These are phyloP conservation scores for Flaveria trinervia DNA, from an alignment of 129 eudicot genomes.

Conservation along the genomic window DNA sequence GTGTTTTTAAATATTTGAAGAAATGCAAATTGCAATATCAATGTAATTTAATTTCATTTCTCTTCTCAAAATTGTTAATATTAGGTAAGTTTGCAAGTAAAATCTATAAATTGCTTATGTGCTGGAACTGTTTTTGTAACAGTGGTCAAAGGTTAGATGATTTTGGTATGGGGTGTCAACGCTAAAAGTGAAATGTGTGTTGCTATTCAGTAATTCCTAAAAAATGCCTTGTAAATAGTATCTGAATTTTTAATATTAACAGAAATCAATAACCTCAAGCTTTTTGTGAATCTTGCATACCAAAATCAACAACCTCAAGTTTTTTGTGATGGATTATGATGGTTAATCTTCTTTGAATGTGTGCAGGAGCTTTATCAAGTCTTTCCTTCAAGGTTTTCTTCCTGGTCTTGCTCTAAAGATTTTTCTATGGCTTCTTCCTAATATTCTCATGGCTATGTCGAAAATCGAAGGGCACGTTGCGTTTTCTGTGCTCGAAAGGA, in stretches of 20 bases:
- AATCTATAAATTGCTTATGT: background rate
- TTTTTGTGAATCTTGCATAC: background rate
- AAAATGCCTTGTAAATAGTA: background rate
- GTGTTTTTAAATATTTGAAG: background rate
- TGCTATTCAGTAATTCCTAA: background rate
- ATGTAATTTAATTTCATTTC: background rate
- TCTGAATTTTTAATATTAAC: too few species aligned
- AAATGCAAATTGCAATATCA: background rate
- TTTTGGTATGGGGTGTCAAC: background rate
- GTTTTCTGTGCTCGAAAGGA: conserved; percentile 65
- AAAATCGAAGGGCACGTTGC: conserved; percentile 94
- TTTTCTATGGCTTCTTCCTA: conserved; percentile 76
- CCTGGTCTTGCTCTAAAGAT: conserved; percentile 94
- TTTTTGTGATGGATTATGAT: background rate
- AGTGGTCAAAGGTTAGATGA: background rate
- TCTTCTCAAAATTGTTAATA: background rate
- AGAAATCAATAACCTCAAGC: too few species aligned
- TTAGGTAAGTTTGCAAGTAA: background rate
- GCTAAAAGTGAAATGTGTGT: background rate
- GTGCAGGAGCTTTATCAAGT: conserved; percentile 81
- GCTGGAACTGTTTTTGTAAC: background rate
- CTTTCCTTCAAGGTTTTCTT: conserved; percentile 93
- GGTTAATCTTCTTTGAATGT: conserved; percentile 6
- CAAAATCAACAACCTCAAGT: background rate
- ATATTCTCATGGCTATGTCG: conserved; percentile 83